phyloP scores from a whole-genome alignment of 164 flowering plant species.

The Buxus sempervirens region DNA sequence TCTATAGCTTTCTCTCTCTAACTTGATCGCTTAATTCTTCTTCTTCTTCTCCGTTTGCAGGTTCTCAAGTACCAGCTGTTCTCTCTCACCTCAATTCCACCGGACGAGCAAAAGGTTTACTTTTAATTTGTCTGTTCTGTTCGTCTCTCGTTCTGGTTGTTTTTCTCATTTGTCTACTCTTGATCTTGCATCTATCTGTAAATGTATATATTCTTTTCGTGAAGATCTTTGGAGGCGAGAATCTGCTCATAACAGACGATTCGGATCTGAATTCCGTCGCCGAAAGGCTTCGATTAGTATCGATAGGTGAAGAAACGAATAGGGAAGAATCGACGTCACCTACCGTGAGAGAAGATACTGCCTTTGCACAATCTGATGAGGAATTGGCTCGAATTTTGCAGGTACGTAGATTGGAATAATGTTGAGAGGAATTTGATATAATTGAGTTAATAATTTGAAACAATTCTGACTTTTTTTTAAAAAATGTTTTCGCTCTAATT shows the following conservation, averaged over 20 bases:
- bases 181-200: not conserved
- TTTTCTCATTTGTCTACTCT: not conserved
- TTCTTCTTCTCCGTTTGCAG: slow-evolving; percentile 31
- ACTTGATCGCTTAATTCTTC: not conserved
- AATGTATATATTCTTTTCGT: not conserved
- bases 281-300: slow-evolving; percentile 51
- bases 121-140: not conserved
- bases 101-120: slow-evolving; percentile 76
- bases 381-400: slow-evolving; percentile 88
- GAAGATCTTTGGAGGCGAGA: slow-evolving; percentile 55
- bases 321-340: slow-evolving; percentile 12
- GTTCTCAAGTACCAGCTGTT: slow-evolving; percentile 84
- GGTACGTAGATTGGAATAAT: slow-evolving; percentile 24
- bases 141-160: slow-evolving; percentile 1
- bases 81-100: slow-evolving; percentile 83
- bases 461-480: not conserved
- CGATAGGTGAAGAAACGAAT: slow-evolving; percentile 33
- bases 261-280: slow-evolving; percentile 56
- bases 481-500: slow-evolving; percentile 5
- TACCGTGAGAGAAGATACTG: slow-evolving; percentile 5
- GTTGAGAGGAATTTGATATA: not conserved
- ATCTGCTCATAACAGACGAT: slow-evolving; percentile 43
- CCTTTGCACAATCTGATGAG: slow-evolving; percentile 55
- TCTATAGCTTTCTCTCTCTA: slow-evolving; percentile 4
- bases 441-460: not conserved